Conservation (phyloP, 495 filamentous ascomycete genomes). For the Xylaria flabelliformis region DNA sequence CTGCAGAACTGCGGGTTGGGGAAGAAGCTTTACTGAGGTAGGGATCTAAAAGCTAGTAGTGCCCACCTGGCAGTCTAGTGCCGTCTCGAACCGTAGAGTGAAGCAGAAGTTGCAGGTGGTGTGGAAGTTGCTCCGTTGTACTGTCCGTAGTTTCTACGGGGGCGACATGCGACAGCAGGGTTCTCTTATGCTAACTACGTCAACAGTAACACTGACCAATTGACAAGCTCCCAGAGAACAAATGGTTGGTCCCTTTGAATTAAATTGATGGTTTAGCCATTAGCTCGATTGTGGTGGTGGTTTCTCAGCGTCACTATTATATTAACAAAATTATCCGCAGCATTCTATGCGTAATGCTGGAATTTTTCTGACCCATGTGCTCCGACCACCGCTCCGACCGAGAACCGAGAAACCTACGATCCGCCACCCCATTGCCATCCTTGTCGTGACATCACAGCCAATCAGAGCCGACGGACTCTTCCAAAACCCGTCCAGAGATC, state of each 20-base stretch:
- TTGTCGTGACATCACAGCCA: slow-evolving; percentile 38
- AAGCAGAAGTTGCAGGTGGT: not conserved
- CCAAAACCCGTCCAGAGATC: not conserved
- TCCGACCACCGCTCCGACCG: slow-evolving; percentile 24
- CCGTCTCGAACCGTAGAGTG: not conserved
- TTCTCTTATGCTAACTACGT: not conserved
- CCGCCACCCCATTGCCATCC: not conserved
- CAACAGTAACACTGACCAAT: not conserved
- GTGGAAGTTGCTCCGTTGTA: not conserved
- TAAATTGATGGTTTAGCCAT: not conserved
- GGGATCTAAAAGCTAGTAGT: not conserved
- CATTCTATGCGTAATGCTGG: not conserved
- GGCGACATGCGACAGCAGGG: slow-evolving; percentile 2
- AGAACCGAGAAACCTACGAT: slow-evolving; percentile 11
- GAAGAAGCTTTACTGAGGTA: slow-evolving; percentile 2
- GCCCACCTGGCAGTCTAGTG: slow-evolving; percentile 2
- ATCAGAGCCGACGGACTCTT: slow-evolving; percentile 28
- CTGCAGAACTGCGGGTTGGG: not conserved
- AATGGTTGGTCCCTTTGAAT: not conserved
- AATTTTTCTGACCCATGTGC: slow-evolving; percentile 7
- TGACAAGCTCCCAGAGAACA: not conserved
- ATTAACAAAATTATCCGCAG: not conserved
- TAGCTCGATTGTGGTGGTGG: not conserved
- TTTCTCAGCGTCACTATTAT: slow-evolving; percentile 35
- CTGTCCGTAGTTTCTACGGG: not conserved